phyloP scores from a whole-genome alignment of 306 rosid genomes.

The Malus sieversii region DNA sequence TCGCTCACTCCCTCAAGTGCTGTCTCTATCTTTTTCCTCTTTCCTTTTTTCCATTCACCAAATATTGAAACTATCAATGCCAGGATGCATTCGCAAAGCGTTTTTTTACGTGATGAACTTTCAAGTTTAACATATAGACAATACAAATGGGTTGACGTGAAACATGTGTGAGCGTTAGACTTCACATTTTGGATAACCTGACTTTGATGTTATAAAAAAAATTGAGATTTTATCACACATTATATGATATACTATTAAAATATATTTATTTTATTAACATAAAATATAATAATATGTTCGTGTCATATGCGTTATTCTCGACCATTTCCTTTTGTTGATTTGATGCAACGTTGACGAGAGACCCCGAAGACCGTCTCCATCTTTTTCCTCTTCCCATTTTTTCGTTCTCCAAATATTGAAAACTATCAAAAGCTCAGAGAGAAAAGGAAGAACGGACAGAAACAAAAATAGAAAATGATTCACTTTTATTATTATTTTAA shows the following conservation, averaged over 20 bases:
- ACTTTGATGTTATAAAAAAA: no score
- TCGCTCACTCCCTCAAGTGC: no score
- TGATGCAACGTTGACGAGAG: background rate
- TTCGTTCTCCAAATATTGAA: background rate
- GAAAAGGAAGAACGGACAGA: background rate
- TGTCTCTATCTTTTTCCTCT: no score
- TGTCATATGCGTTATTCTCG: no score
- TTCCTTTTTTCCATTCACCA: no score
- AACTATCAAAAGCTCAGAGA: background rate
- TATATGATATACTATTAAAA: accelerated
- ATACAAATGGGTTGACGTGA: no score
- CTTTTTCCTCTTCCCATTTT: background rate
- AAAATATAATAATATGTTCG: accelerated
- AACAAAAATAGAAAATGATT: background rate
- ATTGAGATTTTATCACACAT: no score
- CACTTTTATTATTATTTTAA: background rate
- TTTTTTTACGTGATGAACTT: accelerated
- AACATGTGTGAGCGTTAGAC: no score
- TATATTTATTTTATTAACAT: no score
- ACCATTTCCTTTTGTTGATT: background rate
- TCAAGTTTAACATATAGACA: accelerated
- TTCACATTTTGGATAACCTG: no score
- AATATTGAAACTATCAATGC: no score
- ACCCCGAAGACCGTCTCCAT: background rate
- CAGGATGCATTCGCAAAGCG: accelerated